phyloP scores from a whole-genome alignment of 805 yeast species.

The Pichia gijzeniarum region DNA sequence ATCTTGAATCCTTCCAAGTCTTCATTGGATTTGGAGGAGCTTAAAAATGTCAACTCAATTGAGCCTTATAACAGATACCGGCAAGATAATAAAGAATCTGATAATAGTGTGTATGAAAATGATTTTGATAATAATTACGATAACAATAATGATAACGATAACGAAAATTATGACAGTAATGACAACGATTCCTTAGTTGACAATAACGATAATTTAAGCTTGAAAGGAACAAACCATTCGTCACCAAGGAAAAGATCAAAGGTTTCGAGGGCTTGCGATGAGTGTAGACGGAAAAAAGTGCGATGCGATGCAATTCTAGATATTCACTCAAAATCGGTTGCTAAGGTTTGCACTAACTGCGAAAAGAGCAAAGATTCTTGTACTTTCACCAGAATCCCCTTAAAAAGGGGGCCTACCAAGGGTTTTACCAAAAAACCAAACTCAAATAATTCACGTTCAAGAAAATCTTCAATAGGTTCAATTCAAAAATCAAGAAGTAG shows the following conservation, averaged over 20 bases:
- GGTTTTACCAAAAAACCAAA: slow-evolving; percentile 38
- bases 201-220: too few species aligned
- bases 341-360: slow-evolving; percentile 57
- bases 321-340: slow-evolving; percentile 38
- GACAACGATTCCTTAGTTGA: not conserved
- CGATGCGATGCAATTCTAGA: slow-evolving; percentile 59
- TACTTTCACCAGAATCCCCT: slow-evolving; percentile 62
- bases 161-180: not conserved
- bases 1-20: slow-evolving; percentile 11
- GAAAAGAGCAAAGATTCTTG: slow-evolving; percentile 53
- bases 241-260: slow-evolving; percentile 54
- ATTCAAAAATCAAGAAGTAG: not conserved
- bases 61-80: not conserved
- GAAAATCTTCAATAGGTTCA: not conserved
- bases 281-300: slow-evolving; percentile 68
- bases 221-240: not conserved
- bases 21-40: not conserved
- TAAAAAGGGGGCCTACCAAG: slow-evolving; percentile 75
- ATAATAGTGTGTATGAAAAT: not conserved
- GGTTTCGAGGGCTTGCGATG: slow-evolving; percentile 77
- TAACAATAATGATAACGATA: not conserved
- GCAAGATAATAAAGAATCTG: not conserved
- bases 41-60: not conserved
- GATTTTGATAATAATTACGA: not conserved
- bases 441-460: slow-evolving; percentile 1